Evolutionary conservation across 192 early-diverging fungal species (phyloP), one percentile per base, ranked within the genome.

Genomic region (Dimargaris verticillata): DNA sequence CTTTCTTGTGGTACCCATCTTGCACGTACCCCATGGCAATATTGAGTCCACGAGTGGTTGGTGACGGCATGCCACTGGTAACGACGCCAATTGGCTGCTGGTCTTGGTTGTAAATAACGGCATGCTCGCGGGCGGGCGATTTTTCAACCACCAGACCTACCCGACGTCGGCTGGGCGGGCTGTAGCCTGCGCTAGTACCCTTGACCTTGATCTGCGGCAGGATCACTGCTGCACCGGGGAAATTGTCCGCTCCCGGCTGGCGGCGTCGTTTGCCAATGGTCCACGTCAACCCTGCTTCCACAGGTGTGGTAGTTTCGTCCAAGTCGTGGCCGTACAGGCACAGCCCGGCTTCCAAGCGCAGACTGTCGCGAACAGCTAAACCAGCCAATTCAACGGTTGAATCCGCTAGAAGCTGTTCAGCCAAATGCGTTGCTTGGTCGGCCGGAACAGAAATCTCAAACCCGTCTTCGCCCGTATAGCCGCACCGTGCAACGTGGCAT

Each of bases 391-490:
- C 81, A 47, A 95, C 91, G 61, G 76, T 80, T 12, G 84, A 78
- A 62, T 85, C 71, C 28, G 66, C 72, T 44, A 96, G 66, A 29
- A 91, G 71, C 42, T 73, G 51, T 61, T 87, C 74, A 33, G 88
- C 82, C 49, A 98, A 72, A 48, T 63, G 65, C 18, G 79, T 78
- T 13, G 80, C 80, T 33, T 88, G 83, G 58, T 66, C 64, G 45
- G 87, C 81, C 18, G 90, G 84, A 46, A 98, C 83, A 13, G 89
- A 91, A 64, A 98, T 84, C 87, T 98, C 95, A 67, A 99, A 97
- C 14, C 95, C 95, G 74, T 99, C 95, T 73, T 99, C 95, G 61
- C 95, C 95, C 61, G 95, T 99, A 77, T 99, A 99, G 14, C 95
- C 95, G 28, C 89, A 94, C 28, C 95, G 85, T 20, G 95, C 88